Conservation (phyloP, 805 yeast species). For the Wickerhamiella sergipiensis region DNA sequence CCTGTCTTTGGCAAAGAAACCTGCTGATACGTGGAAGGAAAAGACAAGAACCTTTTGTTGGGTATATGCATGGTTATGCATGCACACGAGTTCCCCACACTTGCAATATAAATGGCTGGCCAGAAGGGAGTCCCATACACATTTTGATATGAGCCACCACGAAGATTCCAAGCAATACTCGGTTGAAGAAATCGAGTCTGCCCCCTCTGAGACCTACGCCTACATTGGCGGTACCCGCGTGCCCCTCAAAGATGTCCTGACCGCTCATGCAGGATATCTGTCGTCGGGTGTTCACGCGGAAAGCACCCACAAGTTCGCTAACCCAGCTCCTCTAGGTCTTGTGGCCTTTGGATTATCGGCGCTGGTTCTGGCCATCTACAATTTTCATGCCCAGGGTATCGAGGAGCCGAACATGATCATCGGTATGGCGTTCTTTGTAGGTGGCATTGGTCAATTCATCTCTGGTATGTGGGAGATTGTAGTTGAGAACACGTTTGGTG, state of each 20-base stretch:
- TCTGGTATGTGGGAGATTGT: conserved; percentile 61
- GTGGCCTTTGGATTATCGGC: conserved; percentile 49
- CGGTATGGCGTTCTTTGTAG: conserved; percentile 49
- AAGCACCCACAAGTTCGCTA: conserved; percentile 37
- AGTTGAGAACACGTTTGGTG: conserved; percentile 54
- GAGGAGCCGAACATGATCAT: conserved; percentile 38
- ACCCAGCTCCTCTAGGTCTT: conserved; percentile 53
- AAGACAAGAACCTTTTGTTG: not conserved
- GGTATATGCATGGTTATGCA: not conserved
- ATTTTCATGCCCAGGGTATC: conserved; percentile 47
- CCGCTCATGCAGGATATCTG: conserved; percentile 1
- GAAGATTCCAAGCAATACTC: not conserved
- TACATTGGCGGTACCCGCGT: not conserved
- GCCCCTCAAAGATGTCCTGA: conserved; percentile 1
- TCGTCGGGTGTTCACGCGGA: not conserved
- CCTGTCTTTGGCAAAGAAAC: too few relatives aligned
- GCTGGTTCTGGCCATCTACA: conserved; percentile 40
- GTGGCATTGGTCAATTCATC: conserved; percentile 44
- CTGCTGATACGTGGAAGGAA: too few relatives aligned
- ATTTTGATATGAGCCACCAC: not conserved
- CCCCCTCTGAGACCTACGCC: not conserved
- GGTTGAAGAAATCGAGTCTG: not conserved
- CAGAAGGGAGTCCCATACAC: not conserved
- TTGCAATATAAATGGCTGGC: not conserved
- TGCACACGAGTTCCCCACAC: not conserved